Conservation (phyloP, 441 rosid species). For the Raphanus hybrid region DNA sequence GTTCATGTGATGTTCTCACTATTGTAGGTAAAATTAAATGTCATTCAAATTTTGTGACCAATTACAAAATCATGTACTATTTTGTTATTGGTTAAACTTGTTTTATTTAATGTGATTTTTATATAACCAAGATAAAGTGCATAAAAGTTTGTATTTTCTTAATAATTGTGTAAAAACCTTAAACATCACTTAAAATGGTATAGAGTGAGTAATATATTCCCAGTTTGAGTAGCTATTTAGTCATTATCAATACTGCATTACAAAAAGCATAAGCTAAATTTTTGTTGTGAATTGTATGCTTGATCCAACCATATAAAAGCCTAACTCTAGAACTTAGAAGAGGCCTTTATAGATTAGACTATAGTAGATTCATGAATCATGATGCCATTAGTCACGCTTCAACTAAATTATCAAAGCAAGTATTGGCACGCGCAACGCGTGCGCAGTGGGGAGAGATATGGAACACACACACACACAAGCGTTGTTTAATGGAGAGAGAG, state of each 20-base stretch:
- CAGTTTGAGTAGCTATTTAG: background rate
- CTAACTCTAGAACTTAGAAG: constrained; percentile 7
- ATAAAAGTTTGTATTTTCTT: too few relatives aligned
- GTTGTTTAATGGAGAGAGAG: background rate
- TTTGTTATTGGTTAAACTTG: too few relatives aligned
- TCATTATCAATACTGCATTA: background rate
- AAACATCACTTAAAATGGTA: too few relatives aligned
- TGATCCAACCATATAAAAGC: constrained; percentile 26
- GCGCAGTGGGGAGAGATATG: constrained; percentile 12
- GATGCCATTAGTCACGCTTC: constrained; percentile 30
- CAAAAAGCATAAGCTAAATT: background rate
- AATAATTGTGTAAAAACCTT: too few relatives aligned
- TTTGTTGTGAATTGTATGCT: background rate
- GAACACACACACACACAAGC: background rate
- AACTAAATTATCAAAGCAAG: constrained; percentile 4
- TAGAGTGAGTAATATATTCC: too few relatives aligned
- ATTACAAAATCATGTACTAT: too few relatives aligned
- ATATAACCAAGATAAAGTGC: too few relatives aligned
- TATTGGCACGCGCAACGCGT: constrained; percentile 48
- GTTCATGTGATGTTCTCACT: too few relatives aligned
- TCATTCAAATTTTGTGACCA: too few relatives aligned
- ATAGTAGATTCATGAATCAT: constrained; percentile 8
- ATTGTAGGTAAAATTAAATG: too few relatives aligned
- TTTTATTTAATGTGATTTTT: too few relatives aligned
- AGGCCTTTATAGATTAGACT: background rate